Evolutionary conservation across 495 filamentous ascomycete species (phyloP).

Genomic region (Amniculicola lignicola): DNA sequence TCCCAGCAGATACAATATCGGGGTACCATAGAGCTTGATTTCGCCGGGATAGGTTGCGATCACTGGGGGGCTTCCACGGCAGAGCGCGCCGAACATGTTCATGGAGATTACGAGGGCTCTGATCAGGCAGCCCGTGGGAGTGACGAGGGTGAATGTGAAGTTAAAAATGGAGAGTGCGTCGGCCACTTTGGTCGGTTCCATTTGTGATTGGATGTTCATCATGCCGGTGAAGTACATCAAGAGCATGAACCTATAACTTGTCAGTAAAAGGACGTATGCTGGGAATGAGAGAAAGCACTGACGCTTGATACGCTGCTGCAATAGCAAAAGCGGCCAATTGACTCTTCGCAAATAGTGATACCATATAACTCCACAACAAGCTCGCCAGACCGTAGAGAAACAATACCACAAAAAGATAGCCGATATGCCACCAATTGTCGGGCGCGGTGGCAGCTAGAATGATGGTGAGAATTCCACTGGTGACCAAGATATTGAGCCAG

Average conservation of each 20-base stretch:
- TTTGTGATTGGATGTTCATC: constrained; percentile 64
- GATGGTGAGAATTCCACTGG: constrained; percentile 58
- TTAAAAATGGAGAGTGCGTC: constrained; percentile 51
- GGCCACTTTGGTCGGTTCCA: constrained; percentile 59
- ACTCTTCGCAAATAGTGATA: constrained; percentile 65
- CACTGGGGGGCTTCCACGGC: constrained; percentile 51
- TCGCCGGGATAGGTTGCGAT: constrained; percentile 65
- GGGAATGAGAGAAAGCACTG: too few relatives aligned
- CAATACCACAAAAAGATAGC: constrained; percentile 73
- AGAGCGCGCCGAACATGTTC: constrained; percentile 73
- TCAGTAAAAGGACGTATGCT: too few relatives aligned
- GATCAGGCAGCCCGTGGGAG: constrained; percentile 66
- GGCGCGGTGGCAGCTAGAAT: constrained; percentile 59
- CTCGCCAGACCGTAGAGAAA: constrained; percentile 71
- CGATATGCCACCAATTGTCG: constrained; percentile 67
- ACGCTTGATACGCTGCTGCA: constrained; percentile 66
- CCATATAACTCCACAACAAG: constrained; percentile 66
- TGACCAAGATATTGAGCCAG: constrained; percentile 62
- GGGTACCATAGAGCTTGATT: constrained; percentile 70
- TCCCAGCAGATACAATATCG: constrained; percentile 70
- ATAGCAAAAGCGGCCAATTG: constrained; percentile 74
- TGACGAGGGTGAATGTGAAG: constrained; percentile 63
- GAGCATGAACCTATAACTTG: too few relatives aligned
- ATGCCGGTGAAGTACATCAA: constrained; percentile 75
- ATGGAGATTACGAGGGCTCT: constrained; percentile 69